phyloP scores from a whole-genome alignment of 768 basidiomycete genomes.

The Pleurotus salmoneostramineus region DNA sequence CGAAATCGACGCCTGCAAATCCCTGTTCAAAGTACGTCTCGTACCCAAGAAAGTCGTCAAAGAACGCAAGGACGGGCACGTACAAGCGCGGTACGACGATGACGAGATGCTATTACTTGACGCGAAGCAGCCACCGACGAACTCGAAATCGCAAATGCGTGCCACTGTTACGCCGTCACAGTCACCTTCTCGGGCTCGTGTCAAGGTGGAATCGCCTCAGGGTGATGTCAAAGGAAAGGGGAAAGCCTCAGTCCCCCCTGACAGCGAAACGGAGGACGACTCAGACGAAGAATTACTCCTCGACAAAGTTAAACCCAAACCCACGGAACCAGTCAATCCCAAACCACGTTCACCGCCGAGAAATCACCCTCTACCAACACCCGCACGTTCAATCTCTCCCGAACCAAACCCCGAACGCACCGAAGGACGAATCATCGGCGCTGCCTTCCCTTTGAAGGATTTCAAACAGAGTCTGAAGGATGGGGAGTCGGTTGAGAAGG shows the following conservation, averaged over 20 bases:
- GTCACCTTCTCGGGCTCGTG: too few relatives aligned
- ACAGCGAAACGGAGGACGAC: slow-evolving; percentile 57
- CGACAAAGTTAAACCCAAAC: slow-evolving; percentile 5
- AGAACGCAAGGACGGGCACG: slow-evolving; percentile 59
- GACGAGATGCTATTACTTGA: slow-evolving; percentile 57
- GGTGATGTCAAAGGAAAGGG: slow-evolving; percentile 21
- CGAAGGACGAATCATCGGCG: slow-evolving; percentile 74
- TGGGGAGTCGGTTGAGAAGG: slow-evolving; percentile 82
- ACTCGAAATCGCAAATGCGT: slow-evolving; percentile 6
- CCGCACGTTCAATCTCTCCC: slow-evolving; percentile 46
- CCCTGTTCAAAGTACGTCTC: slow-evolving; percentile 75
- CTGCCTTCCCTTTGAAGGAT: slow-evolving; percentile 69
- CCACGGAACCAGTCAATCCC: slow-evolving; percentile 6
- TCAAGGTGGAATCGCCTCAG: too few relatives aligned
- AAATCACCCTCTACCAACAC: slow-evolving; percentile 41
- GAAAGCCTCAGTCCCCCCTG: slow-evolving; percentile 23
- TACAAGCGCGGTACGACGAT: slow-evolving; percentile 61
- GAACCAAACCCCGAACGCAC: slow-evolving; percentile 48
- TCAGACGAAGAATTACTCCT: slow-evolving; percentile 24
- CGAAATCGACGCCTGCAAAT: slow-evolving; percentile 58
- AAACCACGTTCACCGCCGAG: slow-evolving; percentile 3
- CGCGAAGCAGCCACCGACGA: slow-evolving; percentile 18
- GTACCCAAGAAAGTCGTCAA: slow-evolving; percentile 61
- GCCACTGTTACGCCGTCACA: too few relatives aligned
- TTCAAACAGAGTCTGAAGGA: slow-evolving; percentile 66